These are phyloP conservation scores for Aspergillus niger DNA, from an alignment of 2,329 filamentous ascomycete genomes.

Conservation along the genomic window DNA sequence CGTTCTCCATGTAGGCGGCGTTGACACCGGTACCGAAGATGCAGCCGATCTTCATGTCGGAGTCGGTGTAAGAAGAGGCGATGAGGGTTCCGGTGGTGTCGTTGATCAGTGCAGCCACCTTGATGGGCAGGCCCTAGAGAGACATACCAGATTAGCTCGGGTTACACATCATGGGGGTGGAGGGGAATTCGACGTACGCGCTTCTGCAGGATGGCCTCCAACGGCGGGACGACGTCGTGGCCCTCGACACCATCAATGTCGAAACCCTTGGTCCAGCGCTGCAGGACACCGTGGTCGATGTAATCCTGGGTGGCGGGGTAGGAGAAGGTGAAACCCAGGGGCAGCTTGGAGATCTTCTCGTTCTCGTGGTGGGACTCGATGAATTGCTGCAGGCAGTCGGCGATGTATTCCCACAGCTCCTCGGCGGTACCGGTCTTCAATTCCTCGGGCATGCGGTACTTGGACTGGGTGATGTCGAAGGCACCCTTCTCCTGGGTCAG, in stretches of 20 bases:
- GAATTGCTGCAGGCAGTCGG: conserved; percentile 88
- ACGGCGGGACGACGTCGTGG: conserved; percentile 83
- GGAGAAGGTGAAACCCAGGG: conserved; percentile 93
- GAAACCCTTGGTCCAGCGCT: conserved; percentile 97
- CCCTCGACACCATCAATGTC: conserved; percentile 92
- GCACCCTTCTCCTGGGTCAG: conserved; percentile 84
- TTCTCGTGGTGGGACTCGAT: conserved; percentile 78
- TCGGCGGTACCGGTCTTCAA: conserved; percentile 82
- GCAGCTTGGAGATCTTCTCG: conserved; percentile 62
- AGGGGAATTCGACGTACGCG: conserved; percentile 54
- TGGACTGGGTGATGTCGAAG: conserved; percentile 93
- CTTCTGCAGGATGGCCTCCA: conserved; percentile 74
- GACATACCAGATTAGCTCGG: too few species aligned
- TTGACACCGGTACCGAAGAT: conserved; percentile 99
- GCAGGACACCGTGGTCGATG: conserved; percentile 87
- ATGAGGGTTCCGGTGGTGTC: conserved; percentile 97
- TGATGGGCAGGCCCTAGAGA: conserved; percentile 78
- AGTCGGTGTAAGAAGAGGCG: conserved; percentile 94
- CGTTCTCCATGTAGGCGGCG: conserved; percentile 95
- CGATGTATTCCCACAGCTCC: conserved; percentile 92
- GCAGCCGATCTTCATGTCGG: conserved; percentile 89
- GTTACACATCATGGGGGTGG: too few species aligned
- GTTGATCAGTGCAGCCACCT: conserved; percentile 90
- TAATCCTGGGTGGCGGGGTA: conserved; percentile 92
- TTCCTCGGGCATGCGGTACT: conserved; percentile 92